Percentiles rank a stretch among this genome's conserved stretches.
phyloP scores from a whole-genome alignment of 1,139 yeast genomes.

The Hansenula sp. region DNA sequence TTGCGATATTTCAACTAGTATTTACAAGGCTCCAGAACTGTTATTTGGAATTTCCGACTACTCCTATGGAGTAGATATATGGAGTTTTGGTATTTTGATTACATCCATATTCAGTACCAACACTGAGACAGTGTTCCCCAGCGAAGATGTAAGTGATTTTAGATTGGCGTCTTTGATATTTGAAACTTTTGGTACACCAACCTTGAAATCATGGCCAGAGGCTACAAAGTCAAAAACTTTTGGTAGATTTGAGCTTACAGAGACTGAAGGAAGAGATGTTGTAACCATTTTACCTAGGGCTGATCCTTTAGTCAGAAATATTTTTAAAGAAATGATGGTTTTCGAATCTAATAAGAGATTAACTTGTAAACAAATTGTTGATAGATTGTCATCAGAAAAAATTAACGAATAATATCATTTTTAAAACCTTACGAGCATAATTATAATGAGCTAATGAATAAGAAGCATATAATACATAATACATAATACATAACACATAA shows the following conservation, averaged over 20 bases:
- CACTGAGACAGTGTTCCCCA: slow-evolving; percentile 35
- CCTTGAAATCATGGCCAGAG: slow-evolving; percentile 43
- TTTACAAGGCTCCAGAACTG: slow-evolving; percentile 82
- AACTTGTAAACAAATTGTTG: slow-evolving; percentile 26
- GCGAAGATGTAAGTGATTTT: slow-evolving; percentile 52
- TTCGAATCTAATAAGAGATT: slow-evolving; percentile 35
- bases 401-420: not conserved
- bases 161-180: slow-evolving; percentile 61
- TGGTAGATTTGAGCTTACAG: slow-evolving; percentile 31
- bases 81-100: slow-evolving; percentile 72
- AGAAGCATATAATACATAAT: too few relatives aligned
- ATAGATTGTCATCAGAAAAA: slow-evolving; percentile 3
- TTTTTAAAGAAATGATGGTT: slow-evolving; percentile 28
- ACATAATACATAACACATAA: too few relatives aligned
- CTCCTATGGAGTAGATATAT: slow-evolving; percentile 62
- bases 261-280: slow-evolving; percentile 27
- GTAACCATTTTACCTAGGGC: slow-evolving; percentile 33
- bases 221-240: slow-evolving; percentile 36
- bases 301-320: slow-evolving; percentile 16
- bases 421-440: too few relatives aligned
- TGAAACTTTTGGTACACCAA: slow-evolving; percentile 66
- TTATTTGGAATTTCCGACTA: slow-evolving; percentile 67
- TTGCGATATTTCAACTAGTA: slow-evolving; percentile 72
- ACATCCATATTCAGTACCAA: slow-evolving; percentile 52
- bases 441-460: too few relatives aligned